Conservation (phyloP, 1,139 yeast genomes). For the Lipomyces yarrowii region DNA sequence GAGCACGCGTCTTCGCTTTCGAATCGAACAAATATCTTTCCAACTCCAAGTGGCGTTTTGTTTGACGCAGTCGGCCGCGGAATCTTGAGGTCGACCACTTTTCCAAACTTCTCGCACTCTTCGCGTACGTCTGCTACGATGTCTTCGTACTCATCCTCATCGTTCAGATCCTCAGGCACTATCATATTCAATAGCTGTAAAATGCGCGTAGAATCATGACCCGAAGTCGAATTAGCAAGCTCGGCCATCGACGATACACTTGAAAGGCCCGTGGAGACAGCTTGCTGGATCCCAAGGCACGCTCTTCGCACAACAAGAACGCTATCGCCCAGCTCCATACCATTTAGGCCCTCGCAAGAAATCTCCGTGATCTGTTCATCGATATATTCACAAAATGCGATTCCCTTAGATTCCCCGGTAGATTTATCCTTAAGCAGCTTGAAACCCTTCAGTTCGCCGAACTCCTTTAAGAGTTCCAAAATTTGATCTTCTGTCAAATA, state of each 20-base stretch:
- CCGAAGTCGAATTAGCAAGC: slow-evolving; percentile 35
- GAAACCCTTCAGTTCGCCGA: slow-evolving; percentile 45
- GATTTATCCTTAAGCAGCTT: slow-evolving; percentile 44
- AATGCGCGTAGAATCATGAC: slow-evolving; percentile 49
- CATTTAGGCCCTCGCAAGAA: slow-evolving; percentile 40
- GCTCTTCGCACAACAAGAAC: slow-evolving; percentile 42
- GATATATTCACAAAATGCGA: slow-evolving; percentile 49
- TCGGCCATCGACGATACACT: slow-evolving; percentile 35
- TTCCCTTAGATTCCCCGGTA: slow-evolving; percentile 46
- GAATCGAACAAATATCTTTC: slow-evolving; percentile 72
- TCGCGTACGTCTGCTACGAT: slow-evolving; percentile 55
- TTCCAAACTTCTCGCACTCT: slow-evolving; percentile 59
- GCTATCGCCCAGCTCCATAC: slow-evolving; percentile 42
- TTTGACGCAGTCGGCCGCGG: slow-evolving; percentile 57
- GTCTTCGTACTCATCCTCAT: slow-evolving; percentile 54
- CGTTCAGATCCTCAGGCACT: slow-evolving; percentile 63
- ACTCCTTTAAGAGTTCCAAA: slow-evolving; percentile 44
- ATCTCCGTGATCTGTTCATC: slow-evolving; percentile 38
- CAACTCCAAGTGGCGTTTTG: slow-evolving; percentile 58
- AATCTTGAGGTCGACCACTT: slow-evolving; percentile 58
- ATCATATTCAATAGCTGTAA: slow-evolving; percentile 68
- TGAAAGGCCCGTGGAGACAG: slow-evolving; percentile 31
- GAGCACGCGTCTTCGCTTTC: slow-evolving; percentile 55
- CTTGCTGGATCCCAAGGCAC: slow-evolving; percentile 42
- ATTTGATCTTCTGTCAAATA: slow-evolving; percentile 46